Evolutionary conservation across 2,329 filamentous ascomycete genomes (phyloP).

Genomic region (Trichoderma lentiforme): DNA sequence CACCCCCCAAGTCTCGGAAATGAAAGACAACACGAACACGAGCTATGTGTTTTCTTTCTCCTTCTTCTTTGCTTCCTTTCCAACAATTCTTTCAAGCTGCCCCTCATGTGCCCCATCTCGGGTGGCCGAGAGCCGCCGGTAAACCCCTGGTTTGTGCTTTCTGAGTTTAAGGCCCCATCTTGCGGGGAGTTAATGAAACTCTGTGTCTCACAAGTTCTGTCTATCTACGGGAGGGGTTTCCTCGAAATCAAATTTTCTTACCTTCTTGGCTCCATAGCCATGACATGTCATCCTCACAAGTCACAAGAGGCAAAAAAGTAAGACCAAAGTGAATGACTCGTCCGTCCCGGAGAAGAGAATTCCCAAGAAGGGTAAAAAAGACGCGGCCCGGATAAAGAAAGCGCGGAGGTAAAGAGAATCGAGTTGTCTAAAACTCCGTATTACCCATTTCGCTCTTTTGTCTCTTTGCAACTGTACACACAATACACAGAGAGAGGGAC

Average conservation of each 20-base stretch:
- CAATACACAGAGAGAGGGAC: neutral
- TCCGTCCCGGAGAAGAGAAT: neutral
- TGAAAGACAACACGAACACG: neutral
- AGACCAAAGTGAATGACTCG: neutral
- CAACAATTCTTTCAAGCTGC: neutral
- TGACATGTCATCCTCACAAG: neutral
- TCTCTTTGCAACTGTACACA: neutral
- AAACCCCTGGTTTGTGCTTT: neutral
- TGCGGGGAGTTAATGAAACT: neutral
- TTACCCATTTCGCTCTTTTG: too few species aligned
- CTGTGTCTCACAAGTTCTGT: neutral
- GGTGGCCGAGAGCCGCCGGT: neutral
- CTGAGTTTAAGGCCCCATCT: neutral
- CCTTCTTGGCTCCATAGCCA: neutral
- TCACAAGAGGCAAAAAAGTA: neutral
- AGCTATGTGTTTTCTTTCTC: neutral
- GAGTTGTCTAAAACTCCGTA: too few species aligned
- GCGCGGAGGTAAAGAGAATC: neutral
- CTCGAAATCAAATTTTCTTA: neutral
- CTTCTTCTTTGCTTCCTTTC: neutral
- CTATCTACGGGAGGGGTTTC: neutral
- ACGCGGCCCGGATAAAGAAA: neutral
- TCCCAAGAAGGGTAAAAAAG: neutral
- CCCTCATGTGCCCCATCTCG: neutral
- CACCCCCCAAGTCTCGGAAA: neutral